Conservation (phyloP, 78 protist species). For the Monocercomonoides exilis region DNA sequence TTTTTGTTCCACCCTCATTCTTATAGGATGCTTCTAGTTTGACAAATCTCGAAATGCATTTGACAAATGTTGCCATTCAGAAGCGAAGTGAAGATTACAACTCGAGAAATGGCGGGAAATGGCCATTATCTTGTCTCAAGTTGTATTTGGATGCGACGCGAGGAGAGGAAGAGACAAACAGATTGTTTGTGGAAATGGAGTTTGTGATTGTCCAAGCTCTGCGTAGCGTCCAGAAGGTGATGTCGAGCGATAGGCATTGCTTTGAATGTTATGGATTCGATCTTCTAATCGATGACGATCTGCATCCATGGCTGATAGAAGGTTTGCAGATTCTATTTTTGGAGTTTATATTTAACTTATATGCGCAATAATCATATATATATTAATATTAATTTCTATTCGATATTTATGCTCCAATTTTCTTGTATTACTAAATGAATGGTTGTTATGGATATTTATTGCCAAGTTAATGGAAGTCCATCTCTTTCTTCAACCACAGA, state of each 20-base stretch:
- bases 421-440: not conserved
- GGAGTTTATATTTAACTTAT: conserved; percentile 52
- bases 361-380: conserved; percentile 55
- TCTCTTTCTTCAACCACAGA: conserved; percentile 56
- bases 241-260: conserved; percentile 54
- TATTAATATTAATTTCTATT: conserved; percentile 58
- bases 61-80: conserved; percentile 78
- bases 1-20: not conserved
- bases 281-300: not conserved
- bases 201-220: conserved; percentile 36
- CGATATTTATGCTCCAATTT: not conserved
- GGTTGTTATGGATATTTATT: not conserved
- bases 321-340: conserved; percentile 57
- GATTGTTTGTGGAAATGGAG: conserved; percentile 32
- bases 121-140: conserved; percentile 34
- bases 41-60: conserved; percentile 45
- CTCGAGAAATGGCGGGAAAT: conserved; percentile 43
- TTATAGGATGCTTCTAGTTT: not conserved
- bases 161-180: conserved; percentile 6
- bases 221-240: conserved; percentile 35
- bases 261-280: not conserved
- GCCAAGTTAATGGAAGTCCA: conserved; percentile 64
- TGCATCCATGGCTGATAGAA: conserved; percentile 4
- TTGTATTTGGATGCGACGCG: conserved; percentile 16
- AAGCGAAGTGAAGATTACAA: conserved; percentile 43